Evolutionary conservation across 208 protist genomes (phyloP), one percentile per base, ranked within the genome.

Genomic region (Leishmania major): DNA sequence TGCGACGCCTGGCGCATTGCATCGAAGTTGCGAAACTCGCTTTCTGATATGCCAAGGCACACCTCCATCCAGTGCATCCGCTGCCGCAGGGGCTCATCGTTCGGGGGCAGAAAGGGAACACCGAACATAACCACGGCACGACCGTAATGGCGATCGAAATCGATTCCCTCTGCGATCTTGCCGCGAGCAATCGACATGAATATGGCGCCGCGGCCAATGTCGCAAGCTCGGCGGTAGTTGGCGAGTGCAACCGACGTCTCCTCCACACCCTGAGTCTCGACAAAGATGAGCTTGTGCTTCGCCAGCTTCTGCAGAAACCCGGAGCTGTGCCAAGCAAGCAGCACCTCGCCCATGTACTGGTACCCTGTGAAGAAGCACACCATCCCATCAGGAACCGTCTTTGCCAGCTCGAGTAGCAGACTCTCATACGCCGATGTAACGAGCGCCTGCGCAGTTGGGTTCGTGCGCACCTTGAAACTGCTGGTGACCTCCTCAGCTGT

Each of bases 1-100:
- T 99, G 99, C n/a, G 98, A 97, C 0, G 99, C 98, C 82, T 99
- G 97, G 66, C 99, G 92, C 98, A 99, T 99, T 40, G 99, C 99
- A 85, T 99, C 99, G 90, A 99, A 99, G 57, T 98, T 99, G 8
- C 99, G 88, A 88, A 99, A 99, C 84, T 99, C 99, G 74, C 92
- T 96, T 75, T 99, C 98, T 40, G 94, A 88, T 78, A 99, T 99
- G 74, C 97, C 92, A 78, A 98, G 96, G 79, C 98, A 97, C 31
- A 99, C 94, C 72, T 99, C 90, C 85, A 99, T 96, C 90, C 97
- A 99, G 75, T 99, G 96, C 80, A 99, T 95, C n/a, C 99, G 87
- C 47, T 99, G 98, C 47, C 96, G 90, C 35, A 99, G 88, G 3
- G 97, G 90, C 60, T 96, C 93, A 87, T 98, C 95, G 73, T 94